These are phyloP conservation scores for Calonectria fujianensis DNA, from an alignment of 2,329 filamentous ascomycete species.

Conservation along the genomic window DNA sequence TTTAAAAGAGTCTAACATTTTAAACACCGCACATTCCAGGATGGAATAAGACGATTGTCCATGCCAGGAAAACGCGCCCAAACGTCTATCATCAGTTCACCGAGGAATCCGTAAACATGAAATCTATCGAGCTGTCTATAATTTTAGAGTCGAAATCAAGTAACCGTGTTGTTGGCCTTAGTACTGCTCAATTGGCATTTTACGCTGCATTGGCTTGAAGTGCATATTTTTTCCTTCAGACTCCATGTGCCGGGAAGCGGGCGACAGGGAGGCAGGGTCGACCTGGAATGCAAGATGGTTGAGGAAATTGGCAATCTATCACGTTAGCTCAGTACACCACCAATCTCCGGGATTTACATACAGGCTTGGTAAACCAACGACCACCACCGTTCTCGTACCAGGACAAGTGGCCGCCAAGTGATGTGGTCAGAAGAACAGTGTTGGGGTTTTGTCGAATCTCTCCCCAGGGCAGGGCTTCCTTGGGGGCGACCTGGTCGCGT, in stretches of 20 bases:
- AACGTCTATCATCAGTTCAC: not conserved
- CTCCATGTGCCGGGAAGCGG: constrained; percentile 59
- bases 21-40: not conserved
- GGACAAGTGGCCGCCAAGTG: constrained; percentile 90
- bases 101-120: not conserved
- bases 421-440: constrained; percentile 88
- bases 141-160: not conserved
- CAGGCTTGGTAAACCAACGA: constrained; percentile 91
- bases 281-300: constrained; percentile 75
- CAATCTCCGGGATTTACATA: constrained; percentile 49
- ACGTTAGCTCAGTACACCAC: not conserved
- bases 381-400: constrained; percentile 92
- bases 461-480: constrained; percentile 85
- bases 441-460: constrained; percentile 92
- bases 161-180: not conserved
- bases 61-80: not conserved
- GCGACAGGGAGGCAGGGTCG: constrained; percentile 73
- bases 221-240: constrained; percentile 64
- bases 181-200: constrained; percentile 61
- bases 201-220: constrained; percentile 82
- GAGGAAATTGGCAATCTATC: constrained; percentile 66
- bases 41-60: not conserved
- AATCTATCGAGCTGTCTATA: not conserved
- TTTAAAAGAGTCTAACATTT: not conserved
- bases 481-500: constrained; percentile 80